Base-by-base conservation (phyloP, 805 yeast genomes). In the Saturnispora dispora region DNA sequence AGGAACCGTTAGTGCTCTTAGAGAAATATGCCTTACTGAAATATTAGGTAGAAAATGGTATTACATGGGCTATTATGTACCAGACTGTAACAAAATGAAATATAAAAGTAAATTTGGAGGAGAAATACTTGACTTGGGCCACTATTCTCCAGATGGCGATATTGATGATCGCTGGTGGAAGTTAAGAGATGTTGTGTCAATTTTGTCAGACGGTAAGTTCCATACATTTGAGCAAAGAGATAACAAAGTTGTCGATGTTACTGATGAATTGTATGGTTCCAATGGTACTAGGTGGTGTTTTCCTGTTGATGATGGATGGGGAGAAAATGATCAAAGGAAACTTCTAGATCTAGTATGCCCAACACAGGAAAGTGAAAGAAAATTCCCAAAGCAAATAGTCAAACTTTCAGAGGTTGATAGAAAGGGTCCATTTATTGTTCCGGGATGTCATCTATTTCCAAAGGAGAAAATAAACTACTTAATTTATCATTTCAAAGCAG, bases 101-200 rank as follows among this genome's bases (percentile, higher is more conserved):
- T 90, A 90, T 62, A 89, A 89, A 66, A 79, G 75, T 27, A 77
- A 79, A 54, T 88, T 84, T 65, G 91, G 91, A 0, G 93, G 90
- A 4, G 85, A 84, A 56, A 59, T 85, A 4, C 63, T 84, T 45
- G 89, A 85, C 60, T 65, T 80, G 28, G 52, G 48, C 18, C 48
- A 44, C 23, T 44, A 44, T 30, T 44, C 52, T 18, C 10, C 28
- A n/a, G 44, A 42, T 2, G 45, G 42, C 0, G 51, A 37, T n/a
- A 49, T 30, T 23, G 52, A 48, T n/a, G 51, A 47, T 6, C 51
- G 23, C n/a, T 53, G 51, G 50, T 55, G 56, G 10, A 51, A 50
- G 22, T 30, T 61, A 11, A 49, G 49, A 28, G 58, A 54, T 33
- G 42, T 54, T 6, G 57, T 50, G 3, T 9, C 22, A 10, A 17